phyloP scores from a whole-genome alignment of 2,329 filamentous ascomycete species.

The Fusarium miscanthi region DNA sequence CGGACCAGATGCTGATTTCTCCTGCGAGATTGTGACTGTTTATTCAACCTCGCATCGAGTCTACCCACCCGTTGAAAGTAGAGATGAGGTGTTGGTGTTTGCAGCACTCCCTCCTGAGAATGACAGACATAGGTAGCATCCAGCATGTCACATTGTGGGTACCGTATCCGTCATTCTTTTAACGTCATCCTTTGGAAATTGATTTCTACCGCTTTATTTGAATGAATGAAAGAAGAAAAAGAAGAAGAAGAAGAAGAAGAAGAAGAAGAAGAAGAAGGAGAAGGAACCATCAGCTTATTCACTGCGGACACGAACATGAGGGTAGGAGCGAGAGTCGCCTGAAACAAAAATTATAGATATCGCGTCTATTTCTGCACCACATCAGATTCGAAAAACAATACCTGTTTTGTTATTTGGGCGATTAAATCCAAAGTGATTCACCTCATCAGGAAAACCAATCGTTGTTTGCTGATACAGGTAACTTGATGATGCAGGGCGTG shows the following conservation, averaged over 20 bases:
- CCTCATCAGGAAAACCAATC: background rate
- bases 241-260: slow-evolving; percentile 3
- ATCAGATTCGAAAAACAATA: background rate
- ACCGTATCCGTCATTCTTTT: background rate
- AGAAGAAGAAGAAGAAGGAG: background rate
- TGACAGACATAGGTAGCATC: slow-evolving; percentile 18
- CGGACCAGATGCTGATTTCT: background rate
- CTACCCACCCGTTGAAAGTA: slow-evolving; percentile 7
- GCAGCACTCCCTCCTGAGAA: slow-evolving; percentile 9
- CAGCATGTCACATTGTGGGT: background rate
- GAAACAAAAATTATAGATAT: background rate
- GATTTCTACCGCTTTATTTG: slow-evolving; percentile 13
- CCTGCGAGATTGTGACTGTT: background rate
- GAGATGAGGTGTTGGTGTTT: slow-evolving; percentile 12
- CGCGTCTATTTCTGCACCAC: background rate
- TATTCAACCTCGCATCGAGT: slow-evolving; percentile 8
- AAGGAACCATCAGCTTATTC: slow-evolving; percentile 9
- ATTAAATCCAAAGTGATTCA: background rate
- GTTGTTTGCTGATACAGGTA: background rate
- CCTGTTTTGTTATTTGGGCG: background rate
- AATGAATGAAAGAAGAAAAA: slow-evolving; percentile 2
- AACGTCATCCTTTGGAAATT: background rate
- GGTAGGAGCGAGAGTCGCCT: background rate
- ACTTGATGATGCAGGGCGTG: background rate
- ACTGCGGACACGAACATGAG: slow-evolving; percentile 18